Evolutionary conservation across 2,329 filamentous ascomycete genomes (phyloP).

Genomic region (Talaromyces albobiverticillius): DNA sequence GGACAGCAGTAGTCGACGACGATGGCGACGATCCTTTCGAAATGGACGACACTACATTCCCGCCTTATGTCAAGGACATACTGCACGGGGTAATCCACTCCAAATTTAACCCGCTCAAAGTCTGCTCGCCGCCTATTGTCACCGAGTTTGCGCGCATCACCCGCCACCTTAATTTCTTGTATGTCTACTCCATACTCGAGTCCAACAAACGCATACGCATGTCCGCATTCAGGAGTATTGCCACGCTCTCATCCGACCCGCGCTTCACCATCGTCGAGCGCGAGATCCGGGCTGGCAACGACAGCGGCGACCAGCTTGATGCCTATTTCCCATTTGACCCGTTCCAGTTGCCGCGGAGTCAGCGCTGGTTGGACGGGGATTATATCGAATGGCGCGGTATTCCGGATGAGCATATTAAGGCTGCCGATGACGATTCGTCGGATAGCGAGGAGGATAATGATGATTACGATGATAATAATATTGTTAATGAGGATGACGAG

Average conservation of each 20-base stretch:
- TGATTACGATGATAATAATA: conserved; percentile 42
- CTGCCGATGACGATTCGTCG: conserved; percentile 43
- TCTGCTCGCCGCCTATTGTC: conserved; percentile 88
- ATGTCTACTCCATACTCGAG: conserved; percentile 83
- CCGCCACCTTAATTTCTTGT: conserved; percentile 81
- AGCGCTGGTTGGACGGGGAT: conserved; percentile 79
- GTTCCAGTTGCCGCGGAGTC: conserved; percentile 83
- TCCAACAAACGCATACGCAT: conserved; percentile 87
- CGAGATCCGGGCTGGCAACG: conserved; percentile 60
- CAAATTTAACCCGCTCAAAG: conserved; percentile 89
- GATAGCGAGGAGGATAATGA: conserved; percentile 31
- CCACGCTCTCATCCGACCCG: conserved; percentile 33
- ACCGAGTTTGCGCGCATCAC: conserved; percentile 86
- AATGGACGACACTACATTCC: conserved; percentile 73
- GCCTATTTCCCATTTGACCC: conserved; percentile 98
- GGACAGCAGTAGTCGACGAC: conserved; percentile 28
- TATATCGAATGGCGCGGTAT: conserved; percentile 79
- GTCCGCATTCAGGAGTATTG: conserved; percentile 59
- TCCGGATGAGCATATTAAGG: conserved; percentile 64
- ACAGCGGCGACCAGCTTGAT: conserved; percentile 80
- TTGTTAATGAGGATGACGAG: too few species aligned
- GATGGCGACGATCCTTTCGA: conserved; percentile 51
- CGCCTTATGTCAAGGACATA: conserved; percentile 68
- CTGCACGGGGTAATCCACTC: conserved; percentile 78
- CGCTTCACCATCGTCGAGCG: conserved; percentile 48